A percentile compares a stretch with the other conserved stretches of the same genome.
Evolutionary conservation across 1,284 basidiomycete genomes (phyloP).

Genomic region (Puccinia triticina): DNA sequence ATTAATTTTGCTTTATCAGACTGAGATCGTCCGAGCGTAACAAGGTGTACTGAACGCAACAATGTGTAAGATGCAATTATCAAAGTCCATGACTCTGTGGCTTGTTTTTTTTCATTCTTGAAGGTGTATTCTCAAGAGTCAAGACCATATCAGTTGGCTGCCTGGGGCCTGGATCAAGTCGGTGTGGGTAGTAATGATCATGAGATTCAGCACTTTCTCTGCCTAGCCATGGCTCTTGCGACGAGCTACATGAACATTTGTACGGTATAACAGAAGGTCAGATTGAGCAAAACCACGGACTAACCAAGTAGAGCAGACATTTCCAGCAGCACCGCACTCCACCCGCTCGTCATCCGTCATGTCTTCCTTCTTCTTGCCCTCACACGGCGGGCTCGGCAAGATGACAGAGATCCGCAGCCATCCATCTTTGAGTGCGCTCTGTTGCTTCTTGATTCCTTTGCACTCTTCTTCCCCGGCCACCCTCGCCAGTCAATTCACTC

Average conservation of each 20-base stretch:
- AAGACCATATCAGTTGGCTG: too few species aligned
- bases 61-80: not conserved
- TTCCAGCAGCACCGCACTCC: constrained; percentile 55
- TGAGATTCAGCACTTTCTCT: not conserved
- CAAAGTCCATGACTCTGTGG: not conserved
- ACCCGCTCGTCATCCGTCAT: constrained; percentile 56
- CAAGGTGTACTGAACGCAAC: too few species aligned
- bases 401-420: not conserved
- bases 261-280: not conserved
- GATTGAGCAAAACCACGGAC: not conserved
- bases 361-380: constrained; percentile 55
- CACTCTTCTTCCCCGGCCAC: constrained; percentile 36
- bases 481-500: constrained; percentile 31
- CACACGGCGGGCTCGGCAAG: constrained; percentile 51
- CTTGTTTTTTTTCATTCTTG: too few species aligned
- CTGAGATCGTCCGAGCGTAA: constrained; percentile 20
- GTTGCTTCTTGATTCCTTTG: constrained; percentile 7
- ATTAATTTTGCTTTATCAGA: not conserved
- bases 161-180: too few species aligned
- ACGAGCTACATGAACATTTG: constrained; percentile 20
- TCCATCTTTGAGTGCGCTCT: not conserved
- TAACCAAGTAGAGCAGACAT: not conserved
- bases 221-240: constrained; percentile 42
- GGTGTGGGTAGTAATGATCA: not conserved
- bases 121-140: too few species aligned